Evolutionary conservation across 1,284 basidiomycete species (phyloP), one percentile per base, ranked within the genome.

Genomic region (Ganoderma sinense): DNA sequence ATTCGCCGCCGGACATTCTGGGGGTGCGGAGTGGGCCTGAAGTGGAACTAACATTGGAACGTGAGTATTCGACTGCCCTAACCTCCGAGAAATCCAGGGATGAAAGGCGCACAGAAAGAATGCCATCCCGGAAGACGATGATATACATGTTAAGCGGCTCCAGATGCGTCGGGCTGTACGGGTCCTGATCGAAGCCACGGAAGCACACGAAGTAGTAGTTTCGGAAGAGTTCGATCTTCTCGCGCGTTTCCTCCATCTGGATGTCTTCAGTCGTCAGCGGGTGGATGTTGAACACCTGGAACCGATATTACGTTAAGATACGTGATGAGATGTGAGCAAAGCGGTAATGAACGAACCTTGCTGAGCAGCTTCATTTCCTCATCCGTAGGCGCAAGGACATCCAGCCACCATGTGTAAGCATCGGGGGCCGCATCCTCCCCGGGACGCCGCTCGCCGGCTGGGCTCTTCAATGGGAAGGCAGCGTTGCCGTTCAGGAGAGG

Each of bases 121-220:
- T 99, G n/a, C 98, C 98, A 81, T 99, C 97, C 51, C 98, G 89
- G 85, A 99, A 99, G 53, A 99, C 98, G 77, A 99, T 95, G 78
- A 99, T 98, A 83, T 99, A 99, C 97, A 99, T 99, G 84, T 99
- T 99, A 71, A 99, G 86, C 39, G 98, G 98, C 81, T 99, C 97
- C 64, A 99, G 90, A 80, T 99, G 95, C 0, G 97, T 99, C 11
- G 97, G 97, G 77, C 94, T 97, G 84, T 99, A 99, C 18, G 92
- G 95, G 81, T 99, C 97, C 85, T 99, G 98, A 82, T 99, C 98
- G 84, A 99, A 99, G 71, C 96, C 95, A 71, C 98, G 93, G 88
- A 99, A 99, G 89, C 97, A 99, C 73, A 99, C 98, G 63, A 99
- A 91, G 80, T 99, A 99, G 81, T 99, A 99, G 81, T 98, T 98